A percentile compares a stretch with the other conserved stretches of the same genome.
Evolutionary conservation across 495 filamentous ascomycete species (phyloP).

Genomic region (Neurospora tetrasperma): DNA sequence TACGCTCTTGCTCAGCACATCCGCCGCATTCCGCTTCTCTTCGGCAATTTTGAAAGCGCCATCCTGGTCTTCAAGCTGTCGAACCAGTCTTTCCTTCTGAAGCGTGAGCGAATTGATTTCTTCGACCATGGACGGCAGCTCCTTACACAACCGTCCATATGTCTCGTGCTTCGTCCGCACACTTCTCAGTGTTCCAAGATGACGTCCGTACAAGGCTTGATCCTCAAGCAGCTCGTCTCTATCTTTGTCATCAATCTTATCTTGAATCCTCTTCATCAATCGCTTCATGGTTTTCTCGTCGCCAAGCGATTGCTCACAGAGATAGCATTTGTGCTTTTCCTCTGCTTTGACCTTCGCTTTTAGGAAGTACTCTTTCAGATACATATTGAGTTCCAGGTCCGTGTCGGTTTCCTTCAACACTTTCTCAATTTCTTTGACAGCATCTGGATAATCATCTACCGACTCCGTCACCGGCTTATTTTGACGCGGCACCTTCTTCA

Average conservation of each 20-base stretch:
- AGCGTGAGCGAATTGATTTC: conserved; percentile 46
- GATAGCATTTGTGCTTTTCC: conserved; percentile 53
- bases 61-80: conserved; percentile 65
- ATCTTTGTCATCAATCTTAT: conserved; percentile 28
- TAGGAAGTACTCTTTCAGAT: conserved; percentile 53
- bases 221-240: conserved; percentile 45
- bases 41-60: conserved; percentile 51
- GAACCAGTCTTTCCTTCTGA: conserved; percentile 50
- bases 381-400: conserved; percentile 46
- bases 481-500: conserved; percentile 25
- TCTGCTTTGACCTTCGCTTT: conserved; percentile 49
- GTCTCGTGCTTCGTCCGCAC: conserved; percentile 61
- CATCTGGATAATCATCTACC: conserved; percentile 30
- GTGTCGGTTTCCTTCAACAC: conserved; percentile 50
- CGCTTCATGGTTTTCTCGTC: conserved; percentile 1
- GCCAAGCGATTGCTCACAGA: conserved; percentile 57
- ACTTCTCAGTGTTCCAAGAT: conserved; percentile 45
- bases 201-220: conserved; percentile 39
- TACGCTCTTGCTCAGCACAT: conserved; percentile 65
- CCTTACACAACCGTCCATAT: conserved; percentile 55
- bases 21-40: conserved; percentile 61
- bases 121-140: conserved; percentile 58
- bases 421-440: conserved; percentile 41
- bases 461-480: neutral
- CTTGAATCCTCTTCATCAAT: too few species aligned